Conservation (phyloP, 164 flowering plant species). For the Akebia trifoliata region DNA sequence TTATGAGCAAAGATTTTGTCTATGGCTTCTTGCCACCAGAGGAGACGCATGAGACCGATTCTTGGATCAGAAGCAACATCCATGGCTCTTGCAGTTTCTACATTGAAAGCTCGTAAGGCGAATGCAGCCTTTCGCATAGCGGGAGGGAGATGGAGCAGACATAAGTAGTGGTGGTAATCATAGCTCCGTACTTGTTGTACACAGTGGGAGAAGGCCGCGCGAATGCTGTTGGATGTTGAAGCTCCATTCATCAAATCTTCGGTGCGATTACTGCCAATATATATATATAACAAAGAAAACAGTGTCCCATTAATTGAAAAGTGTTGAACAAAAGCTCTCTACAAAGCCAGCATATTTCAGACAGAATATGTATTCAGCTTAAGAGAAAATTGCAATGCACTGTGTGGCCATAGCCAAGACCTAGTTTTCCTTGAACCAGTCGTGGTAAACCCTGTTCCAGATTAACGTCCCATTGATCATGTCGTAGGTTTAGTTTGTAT, state of each 20-base stretch:
- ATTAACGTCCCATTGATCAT: no score
- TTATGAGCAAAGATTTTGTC: conserved; percentile 77
- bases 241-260: conserved; percentile 52
- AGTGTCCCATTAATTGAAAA: neutral
- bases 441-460: no score
- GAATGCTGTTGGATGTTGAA: conserved; percentile 41
- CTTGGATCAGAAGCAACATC: conserved; percentile 93
- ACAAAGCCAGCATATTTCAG: neutral
- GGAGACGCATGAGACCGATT: conserved; percentile 92
- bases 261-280: conserved; percentile 12
- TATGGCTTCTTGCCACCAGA: conserved; percentile 98
- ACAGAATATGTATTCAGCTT: neutral
- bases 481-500: no score
- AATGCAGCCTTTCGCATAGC: conserved; percentile 82
- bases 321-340: no score
- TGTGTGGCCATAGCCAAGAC: no score
- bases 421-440: no score
- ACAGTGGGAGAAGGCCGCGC: conserved; percentile 84
- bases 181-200: conserved; percentile 90
- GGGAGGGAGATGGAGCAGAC: conserved; percentile 90
- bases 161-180: conserved; percentile 96
- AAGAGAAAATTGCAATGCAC: neutral
- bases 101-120: conserved; percentile 91
- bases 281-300: neutral
- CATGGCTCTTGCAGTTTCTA: conserved; percentile 92